Percentiles rank a stretch among this genome's conserved stretches.
Evolutionary conservation across 768 basidiomycete genomes (phyloP).

Genomic region (Auriscalpium microsporum): DNA sequence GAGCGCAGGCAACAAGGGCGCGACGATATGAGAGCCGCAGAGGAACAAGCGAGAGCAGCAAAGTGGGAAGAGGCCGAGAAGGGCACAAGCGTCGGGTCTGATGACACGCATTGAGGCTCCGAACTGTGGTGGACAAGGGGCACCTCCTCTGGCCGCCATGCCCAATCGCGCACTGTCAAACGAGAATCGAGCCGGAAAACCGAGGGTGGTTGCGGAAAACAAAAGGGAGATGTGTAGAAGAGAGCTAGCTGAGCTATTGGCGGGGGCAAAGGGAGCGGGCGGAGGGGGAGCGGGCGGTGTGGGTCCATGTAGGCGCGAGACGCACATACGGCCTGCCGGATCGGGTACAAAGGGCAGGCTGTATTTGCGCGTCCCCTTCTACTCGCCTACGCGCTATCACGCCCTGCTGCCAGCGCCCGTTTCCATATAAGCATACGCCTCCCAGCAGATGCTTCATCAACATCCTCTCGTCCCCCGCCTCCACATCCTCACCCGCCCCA

Average conservation of each 20-base stretch:
- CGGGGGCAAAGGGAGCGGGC: too few relatives aligned
- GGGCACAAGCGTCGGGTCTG: too few relatives aligned
- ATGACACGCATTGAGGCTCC: too few relatives aligned
- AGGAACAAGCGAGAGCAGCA: too few relatives aligned
- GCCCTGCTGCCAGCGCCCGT: not conserved
- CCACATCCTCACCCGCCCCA: not conserved
- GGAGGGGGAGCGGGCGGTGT: not conserved
- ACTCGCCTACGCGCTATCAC: not conserved
- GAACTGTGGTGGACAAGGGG: too few relatives aligned
- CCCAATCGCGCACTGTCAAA: not conserved
- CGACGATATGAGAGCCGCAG: too few relatives aligned
- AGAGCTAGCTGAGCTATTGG: too few relatives aligned
- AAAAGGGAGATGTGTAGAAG: not conserved
- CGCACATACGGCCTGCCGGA: conserved; percentile 1
- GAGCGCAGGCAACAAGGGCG: too few relatives aligned
- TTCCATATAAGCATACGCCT: conserved; percentile 1
- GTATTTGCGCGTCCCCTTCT: not conserved
- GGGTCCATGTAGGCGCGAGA: not conserved
- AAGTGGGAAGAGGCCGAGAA: too few relatives aligned
- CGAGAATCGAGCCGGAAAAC: not conserved
- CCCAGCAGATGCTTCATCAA: not conserved
- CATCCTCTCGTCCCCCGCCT: not conserved
- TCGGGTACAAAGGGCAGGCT: conserved; percentile 11
- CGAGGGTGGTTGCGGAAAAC: not conserved
- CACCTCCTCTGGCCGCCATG: not conserved